Evolutionary conservation across 805 yeast genomes (phyloP), one percentile per base, ranked within the genome.

Genomic region (Suhomyces tanzawaensis): DNA sequence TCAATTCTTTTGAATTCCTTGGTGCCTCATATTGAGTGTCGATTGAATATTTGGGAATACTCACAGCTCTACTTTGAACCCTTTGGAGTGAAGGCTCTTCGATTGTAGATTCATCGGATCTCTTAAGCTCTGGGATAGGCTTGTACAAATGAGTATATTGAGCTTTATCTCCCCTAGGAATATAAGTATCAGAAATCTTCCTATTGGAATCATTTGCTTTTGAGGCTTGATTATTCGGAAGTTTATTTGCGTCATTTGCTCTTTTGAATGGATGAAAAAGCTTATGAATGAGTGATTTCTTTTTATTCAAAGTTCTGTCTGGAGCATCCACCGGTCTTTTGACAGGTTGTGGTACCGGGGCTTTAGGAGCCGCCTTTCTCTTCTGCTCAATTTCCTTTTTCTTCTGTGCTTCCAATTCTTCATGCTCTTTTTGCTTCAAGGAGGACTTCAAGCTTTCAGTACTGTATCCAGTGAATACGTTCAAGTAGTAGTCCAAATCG

Each of bases 81-180:
- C 30, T 27, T 8, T 25, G 28, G 12, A 25, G 7, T n/a, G n/a
- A n/a, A 7, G 28, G 28, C 13, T 15, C 34, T 4, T 21, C 34
- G 4, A 14, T 4, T 6, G 19, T 31, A 6, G 34, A 29, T 15
- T 26, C 21, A 14, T 35, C 38, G 25, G 29, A 18, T 2, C 19
- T 31, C 29, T 37, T 31, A 13, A 59, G 47, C 16, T 43, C 51
- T 3, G 66, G 66, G 7, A 30, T 45, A 1, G 64, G 64, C 17
- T 40, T 49, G 36, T 51, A 58, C 14, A 56, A 29, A 16, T 50
- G 40, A 19, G 45, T 40, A 40, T 43, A 61, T 15, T 47, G 47
- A 18, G 47, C 47, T 39, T 51, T 50, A 13, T 47, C 40, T 2
- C 66, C 66, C 11, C 48, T 39, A 0, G 64, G 64, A 19, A 57